Base-by-base conservation (phyloP, 345 rosid species). In the Schrenkiella parvula region DNA sequence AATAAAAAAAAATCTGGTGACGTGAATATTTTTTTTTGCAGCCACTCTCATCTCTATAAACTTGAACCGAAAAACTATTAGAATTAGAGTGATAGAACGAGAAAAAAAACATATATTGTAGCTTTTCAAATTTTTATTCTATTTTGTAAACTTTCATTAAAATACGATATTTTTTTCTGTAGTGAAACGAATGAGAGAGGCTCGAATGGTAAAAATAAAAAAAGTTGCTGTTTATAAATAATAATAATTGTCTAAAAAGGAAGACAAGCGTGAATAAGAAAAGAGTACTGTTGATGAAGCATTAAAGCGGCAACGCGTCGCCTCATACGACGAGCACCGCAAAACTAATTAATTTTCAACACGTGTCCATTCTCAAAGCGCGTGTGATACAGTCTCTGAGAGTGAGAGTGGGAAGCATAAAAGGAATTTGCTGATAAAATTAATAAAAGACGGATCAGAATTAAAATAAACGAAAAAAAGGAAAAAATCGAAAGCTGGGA, bases 251-350 rank as follows among this genome's bases (percentile, higher is more conserved):
- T 57, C 12, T 17, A 9, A 50, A 51, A 61, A 51, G 37, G 35
- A 67, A 6, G 42, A 42, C 22, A 70, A 70, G 50, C 58, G 74
- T 70, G 74, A 68, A 14, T 21, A 55, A 21, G 7, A n/a, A 39
- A 51, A 25, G 29, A 62, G 13, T 5, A 41, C 43, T 54, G 53
- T 25, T 6, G 4, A 64, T 32, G 72, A 41, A 8, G 21, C 34
- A 41, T 39, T 61, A 41, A 62, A 62, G 66, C 51, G 66, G 52
- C 51, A 15, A 62, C 67, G 76, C 77, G 77, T 70, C 46, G 38
- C 38, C 56, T 61, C 58, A 61, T 50, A 35, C 46, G 63, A 55
- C 21, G 19, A 42, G n/a, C 70, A 25, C 14, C 0, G 13, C 0
- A 60, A 0, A 41, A 1, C 52, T 4, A 38, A 61, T 14, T 0